These are phyloP conservation scores for Zygotorulaspora chibaensis DNA, from an alignment of 805 yeast genomes.

Conservation along the genomic window DNA sequence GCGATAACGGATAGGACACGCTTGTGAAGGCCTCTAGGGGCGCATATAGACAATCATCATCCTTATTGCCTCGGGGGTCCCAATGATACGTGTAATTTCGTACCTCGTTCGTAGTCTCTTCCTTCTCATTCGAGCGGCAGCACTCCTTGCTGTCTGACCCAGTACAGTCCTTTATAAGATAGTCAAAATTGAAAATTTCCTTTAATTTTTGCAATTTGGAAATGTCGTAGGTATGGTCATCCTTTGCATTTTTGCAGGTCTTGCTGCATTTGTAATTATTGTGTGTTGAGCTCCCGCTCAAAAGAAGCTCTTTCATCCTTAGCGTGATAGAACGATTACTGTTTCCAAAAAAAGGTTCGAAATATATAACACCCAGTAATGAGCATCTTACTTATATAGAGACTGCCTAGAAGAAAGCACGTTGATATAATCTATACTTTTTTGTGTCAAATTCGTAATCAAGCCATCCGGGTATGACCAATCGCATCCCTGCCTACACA, in stretches of 20 bases:
- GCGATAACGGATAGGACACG: conserved; percentile 6
- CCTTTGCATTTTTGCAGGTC: not conserved
- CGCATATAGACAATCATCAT: conserved; percentile 4
- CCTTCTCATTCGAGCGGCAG: not conserved
- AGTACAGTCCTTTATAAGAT: not conserved
- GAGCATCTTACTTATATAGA: too few relatives aligned
- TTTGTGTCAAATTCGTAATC: too few relatives aligned
- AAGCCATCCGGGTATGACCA: too few relatives aligned
- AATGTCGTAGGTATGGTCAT: conserved; percentile 3
- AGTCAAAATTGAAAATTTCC: conserved; percentile 12
- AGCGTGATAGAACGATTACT: not conserved
- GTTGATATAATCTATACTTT: too few relatives aligned
- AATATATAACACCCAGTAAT: too few relatives aligned
- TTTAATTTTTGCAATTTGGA: conserved; percentile 10
- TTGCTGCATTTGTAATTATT: conserved; percentile 4
- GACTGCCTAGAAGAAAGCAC: too few relatives aligned
- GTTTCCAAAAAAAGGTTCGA: not conserved
- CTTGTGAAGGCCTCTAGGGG: conserved; percentile 7
- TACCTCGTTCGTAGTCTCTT: not conserved
- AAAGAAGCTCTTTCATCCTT: not conserved
- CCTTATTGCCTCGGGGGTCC: not conserved
- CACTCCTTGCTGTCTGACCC: not conserved
- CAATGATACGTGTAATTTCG: conserved; percentile 1
- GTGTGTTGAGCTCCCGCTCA: not conserved
- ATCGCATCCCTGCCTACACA: too few relatives aligned